These are phyloP conservation scores for Carex arenaria DNA, from an alignment of 202 grass and related monocot species.

Conservation along the genomic window DNA sequence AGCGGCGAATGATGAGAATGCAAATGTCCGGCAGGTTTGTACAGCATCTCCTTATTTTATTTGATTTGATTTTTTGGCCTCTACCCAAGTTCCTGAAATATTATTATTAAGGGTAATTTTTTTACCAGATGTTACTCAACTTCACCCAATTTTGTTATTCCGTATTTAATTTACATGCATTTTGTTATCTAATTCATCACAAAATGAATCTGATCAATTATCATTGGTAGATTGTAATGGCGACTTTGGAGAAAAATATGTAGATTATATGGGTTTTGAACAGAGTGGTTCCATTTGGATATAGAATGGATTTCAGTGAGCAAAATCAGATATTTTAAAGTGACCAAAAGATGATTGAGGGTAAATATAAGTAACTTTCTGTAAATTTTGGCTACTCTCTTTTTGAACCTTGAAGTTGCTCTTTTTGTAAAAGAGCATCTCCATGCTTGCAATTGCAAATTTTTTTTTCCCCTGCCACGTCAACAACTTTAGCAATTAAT, in stretches of 20 bases:
- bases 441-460: too few relatives aligned
- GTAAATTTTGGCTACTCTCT: neutral
- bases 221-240: neutral
- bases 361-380: neutral
- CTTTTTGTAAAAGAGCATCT: neutral
- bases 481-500: too few relatives aligned
- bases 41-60: neutral
- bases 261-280: neutral
- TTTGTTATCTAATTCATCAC: neutral
- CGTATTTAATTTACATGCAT: neutral
- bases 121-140: neutral
- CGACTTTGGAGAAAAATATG: neutral
- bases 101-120: neutral
- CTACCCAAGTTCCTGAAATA: neutral
- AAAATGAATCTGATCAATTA: neutral
- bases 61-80: slow-evolving; percentile 21
- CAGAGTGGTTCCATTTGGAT: neutral
- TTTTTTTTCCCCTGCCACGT: too few relatives aligned
- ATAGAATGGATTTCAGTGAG: neutral
- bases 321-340: neutral
- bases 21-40: slow-evolving; percentile 87
- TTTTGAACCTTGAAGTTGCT: neutral
- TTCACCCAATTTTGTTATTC: neutral
- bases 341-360: neutral
- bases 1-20: slow-evolving; percentile 88